A percentile compares a stretch with the other conserved stretches of the same genome.
Conservation (phyloP, 2,329 filamentous ascomycete species). For the Boeremia exigua region DNA sequence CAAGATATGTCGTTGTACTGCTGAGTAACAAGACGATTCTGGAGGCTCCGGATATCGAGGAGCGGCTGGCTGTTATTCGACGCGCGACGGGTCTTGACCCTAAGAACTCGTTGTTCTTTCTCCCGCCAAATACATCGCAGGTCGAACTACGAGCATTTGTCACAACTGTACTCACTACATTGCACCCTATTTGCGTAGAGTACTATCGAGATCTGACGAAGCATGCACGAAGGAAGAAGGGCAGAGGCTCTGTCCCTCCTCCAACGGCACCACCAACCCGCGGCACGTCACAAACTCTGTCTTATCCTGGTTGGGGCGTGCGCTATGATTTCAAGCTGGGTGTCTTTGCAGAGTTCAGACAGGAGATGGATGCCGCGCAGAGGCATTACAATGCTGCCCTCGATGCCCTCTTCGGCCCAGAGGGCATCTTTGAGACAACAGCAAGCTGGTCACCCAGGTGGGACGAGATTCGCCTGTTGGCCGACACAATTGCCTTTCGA, state of each 20-base stretch:
- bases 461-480: constrained; percentile 88
- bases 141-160: constrained; percentile 77
- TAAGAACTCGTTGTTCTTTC: constrained; percentile 80
- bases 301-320: constrained; percentile 86
- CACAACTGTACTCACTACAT: constrained; percentile 71
- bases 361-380: constrained; percentile 87
- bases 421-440: constrained; percentile 82
- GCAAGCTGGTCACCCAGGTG: constrained; percentile 89
- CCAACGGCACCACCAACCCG: constrained; percentile 83
- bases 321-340: constrained; percentile 95
- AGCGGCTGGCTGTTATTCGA: constrained; percentile 80
- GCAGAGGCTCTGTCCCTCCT: constrained; percentile 76
- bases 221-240: constrained; percentile 86
- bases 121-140: constrained; percentile 74
- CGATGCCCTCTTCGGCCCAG: constrained; percentile 78
- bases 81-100: constrained; percentile 79
- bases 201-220: constrained; percentile 96
- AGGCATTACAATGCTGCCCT: constrained; percentile 89
- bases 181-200: constrained; percentile 79
- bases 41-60: constrained; percentile 66
- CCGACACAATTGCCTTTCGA: constrained; percentile 81
- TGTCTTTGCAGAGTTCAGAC: constrained; percentile 88
- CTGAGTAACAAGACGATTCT: constrained; percentile 72
- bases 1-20: constrained; percentile 77
- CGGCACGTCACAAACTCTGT: constrained; percentile 85